Percentiles rank a stretch among this genome's conserved stretches.
phyloP scores from a whole-genome alignment of 2,329 filamentous ascomycete species.

The Colletotrichum lentis region DNA sequence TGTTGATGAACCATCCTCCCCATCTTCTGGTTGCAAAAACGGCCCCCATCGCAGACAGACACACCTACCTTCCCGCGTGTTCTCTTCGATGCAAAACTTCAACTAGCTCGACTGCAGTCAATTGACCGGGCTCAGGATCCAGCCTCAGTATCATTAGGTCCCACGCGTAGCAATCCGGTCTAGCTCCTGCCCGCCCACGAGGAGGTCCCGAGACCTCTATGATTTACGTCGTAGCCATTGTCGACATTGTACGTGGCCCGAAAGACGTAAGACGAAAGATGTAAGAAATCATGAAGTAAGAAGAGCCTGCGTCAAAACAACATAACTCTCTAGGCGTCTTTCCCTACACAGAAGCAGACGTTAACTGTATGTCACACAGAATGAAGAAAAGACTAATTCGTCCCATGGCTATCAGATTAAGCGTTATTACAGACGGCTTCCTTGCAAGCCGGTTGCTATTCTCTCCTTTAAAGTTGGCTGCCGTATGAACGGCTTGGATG shows the following conservation, averaged over 20 bases:
- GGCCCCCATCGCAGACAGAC: neutral
- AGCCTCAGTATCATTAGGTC: neutral
- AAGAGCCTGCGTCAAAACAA: neutral
- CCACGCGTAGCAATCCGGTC: no score
- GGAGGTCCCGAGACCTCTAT: neutral
- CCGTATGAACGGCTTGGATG: neutral
- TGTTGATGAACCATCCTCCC: neutral
- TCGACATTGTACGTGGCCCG: no score
- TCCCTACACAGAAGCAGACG: neutral
- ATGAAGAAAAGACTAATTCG: neutral
- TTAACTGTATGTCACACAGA: neutral
- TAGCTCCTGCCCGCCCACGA: neutral
- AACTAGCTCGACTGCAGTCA: neutral
- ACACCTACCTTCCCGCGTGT: neutral
- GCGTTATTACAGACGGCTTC: conserved; percentile 25
- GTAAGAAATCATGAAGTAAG: neutral
- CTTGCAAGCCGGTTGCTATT: neutral
- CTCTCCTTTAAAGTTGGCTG: neutral
- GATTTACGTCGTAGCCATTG: neutral
- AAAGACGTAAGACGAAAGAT: no score
- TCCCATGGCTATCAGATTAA: conserved; percentile 16
- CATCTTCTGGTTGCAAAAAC: neutral
- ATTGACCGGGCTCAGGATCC: no score
- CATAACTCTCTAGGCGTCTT: no score
- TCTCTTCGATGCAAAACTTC: neutral